Percentiles rank a stretch among this genome's conserved stretches.
phyloP scores from a whole-genome alignment of 345 rosid genomes.

The Brassica nigra region DNA sequence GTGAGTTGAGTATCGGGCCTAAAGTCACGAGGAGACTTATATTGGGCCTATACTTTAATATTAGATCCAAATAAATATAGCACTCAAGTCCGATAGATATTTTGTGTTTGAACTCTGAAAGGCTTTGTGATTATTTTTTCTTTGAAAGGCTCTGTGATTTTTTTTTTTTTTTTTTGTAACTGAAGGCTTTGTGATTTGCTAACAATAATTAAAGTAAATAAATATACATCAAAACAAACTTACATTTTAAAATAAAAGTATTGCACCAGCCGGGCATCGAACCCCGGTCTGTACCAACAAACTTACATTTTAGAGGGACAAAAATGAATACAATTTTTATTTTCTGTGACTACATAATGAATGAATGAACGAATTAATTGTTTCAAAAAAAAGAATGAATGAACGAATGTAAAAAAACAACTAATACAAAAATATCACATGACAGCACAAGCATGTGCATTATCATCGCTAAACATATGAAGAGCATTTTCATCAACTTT shows the following conservation, averaged over 20 bases:
- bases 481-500: conserved; percentile 58
- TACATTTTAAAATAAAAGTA: no score
- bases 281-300: background rate
- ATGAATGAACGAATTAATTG: background rate
- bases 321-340: background rate
- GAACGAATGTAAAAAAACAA: conserved; percentile 3
- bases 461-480: conserved; percentile 84
- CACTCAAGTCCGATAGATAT: background rate
- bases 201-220: background rate
- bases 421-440: conserved; percentile 35
- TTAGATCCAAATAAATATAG: background rate
- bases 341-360: background rate
- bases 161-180: no score
- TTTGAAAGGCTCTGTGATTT: no score
- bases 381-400: background rate
- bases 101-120: background rate
- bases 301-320: background rate
- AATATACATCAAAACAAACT: background rate
- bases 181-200: no score
- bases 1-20: background rate
- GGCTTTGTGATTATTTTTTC: no score
- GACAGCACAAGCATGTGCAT: conserved; percentile 60
- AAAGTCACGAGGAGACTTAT: background rate
- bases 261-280: no score
- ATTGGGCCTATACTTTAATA: background rate